Evolutionary conservation across 2,329 filamentous ascomycete genomes (phyloP).

Genomic region (Paradendryphiella salina): DNA sequence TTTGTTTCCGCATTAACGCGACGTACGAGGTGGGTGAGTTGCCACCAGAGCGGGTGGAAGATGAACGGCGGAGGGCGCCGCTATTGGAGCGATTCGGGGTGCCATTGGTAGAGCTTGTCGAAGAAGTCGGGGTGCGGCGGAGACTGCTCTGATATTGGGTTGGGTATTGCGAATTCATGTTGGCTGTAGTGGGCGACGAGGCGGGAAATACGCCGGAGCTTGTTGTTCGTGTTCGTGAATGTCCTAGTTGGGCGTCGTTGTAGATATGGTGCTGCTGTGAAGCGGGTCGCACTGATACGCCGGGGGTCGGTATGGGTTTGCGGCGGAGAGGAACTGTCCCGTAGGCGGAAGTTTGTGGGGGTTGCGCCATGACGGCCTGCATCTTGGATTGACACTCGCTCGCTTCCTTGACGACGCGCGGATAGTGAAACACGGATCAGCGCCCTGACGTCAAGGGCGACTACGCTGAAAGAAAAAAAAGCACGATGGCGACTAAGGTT

Average conservation of each 20-base stretch:
- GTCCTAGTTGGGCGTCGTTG: constrained; percentile 32
- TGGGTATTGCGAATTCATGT: constrained; percentile 42
- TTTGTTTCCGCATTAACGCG: constrained; percentile 92
- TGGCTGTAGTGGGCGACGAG: constrained; percentile 31
- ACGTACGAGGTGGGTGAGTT: constrained; percentile 76
- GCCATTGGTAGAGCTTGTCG: constrained; percentile 66
- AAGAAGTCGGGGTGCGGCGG: constrained; percentile 67
- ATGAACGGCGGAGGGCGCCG: constrained; percentile 69
- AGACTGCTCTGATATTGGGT: constrained; percentile 42
- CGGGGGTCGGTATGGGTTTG: constrained; percentile 42
- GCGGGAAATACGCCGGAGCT: constrained; percentile 44
- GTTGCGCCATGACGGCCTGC: constrained; percentile 37
- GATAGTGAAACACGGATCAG: constrained; percentile 33
- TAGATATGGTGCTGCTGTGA: constrained; percentile 27
- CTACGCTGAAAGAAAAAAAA: constrained; percentile 23
- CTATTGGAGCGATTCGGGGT: constrained; percentile 53
- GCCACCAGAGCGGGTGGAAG: constrained; percentile 74
- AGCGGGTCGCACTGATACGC: constrained; percentile 38
- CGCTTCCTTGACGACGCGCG: constrained; percentile 24
- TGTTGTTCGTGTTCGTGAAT: constrained; percentile 45
- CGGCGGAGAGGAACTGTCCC: constrained; percentile 39
- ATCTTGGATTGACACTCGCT: constrained; percentile 24
- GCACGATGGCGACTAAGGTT: constrained; percentile 10
- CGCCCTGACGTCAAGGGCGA: constrained; percentile 32
- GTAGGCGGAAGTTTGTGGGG: constrained; percentile 30